Conservation (phyloP, 2,329 filamentous ascomycete species). For the Aspergillus udagawae region DNA sequence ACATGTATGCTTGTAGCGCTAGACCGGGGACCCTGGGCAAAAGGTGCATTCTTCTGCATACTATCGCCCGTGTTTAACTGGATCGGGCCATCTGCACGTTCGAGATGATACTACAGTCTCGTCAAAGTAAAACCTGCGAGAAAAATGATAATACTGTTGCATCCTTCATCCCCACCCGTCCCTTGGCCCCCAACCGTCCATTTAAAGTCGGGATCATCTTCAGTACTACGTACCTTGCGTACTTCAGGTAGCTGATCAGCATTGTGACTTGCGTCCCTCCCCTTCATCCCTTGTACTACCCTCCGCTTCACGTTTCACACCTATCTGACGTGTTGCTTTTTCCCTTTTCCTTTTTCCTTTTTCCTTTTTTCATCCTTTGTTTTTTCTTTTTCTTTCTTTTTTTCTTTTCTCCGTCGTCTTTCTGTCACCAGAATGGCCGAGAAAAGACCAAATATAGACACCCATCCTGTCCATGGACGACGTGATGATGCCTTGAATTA, state of each 20-base stretch:
- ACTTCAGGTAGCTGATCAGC: too few species aligned
- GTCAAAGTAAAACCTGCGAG: too few species aligned
- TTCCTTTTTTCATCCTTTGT: background rate
- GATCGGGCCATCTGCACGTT: background rate
- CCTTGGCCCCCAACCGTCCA: too few species aligned
- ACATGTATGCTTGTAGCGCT: background rate
- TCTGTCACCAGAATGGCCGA: slow-evolving; percentile 1
- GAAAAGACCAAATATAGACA: slow-evolving; percentile 4
- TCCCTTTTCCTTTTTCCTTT: too few species aligned
- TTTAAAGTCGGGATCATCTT: background rate
- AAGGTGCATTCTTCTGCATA: background rate
- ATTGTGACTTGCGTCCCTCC: too few species aligned
- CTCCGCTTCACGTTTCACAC: background rate
- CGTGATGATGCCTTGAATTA: slow-evolving; percentile 31
- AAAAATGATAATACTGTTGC: too few species aligned
- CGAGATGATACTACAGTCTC: too few species aligned
- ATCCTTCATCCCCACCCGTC: background rate
- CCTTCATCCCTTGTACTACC: background rate
- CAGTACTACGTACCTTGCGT: too few species aligned
- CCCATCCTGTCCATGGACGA: background rate
- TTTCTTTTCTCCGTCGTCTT: background rate
- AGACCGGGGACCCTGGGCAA: background rate
- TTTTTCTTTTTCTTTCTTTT: background rate
- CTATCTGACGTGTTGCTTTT: background rate
- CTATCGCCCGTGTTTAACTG: background rate